phyloP scores from a whole-genome alignment of 2,329 filamentous ascomycete species.

The Alternaria novae-zelandiae region DNA sequence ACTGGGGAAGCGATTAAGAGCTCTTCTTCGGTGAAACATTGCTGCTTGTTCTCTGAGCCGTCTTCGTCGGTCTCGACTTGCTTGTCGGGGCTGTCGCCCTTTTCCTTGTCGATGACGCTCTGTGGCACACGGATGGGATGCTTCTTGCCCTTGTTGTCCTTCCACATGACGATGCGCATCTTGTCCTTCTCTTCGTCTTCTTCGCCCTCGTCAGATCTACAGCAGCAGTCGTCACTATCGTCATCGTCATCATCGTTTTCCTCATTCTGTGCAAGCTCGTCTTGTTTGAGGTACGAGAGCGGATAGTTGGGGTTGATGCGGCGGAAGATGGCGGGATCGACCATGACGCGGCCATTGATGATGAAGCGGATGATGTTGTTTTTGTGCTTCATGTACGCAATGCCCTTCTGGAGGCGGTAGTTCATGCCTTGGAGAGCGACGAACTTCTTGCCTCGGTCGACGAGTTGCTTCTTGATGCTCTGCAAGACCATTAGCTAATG shows the following conservation, averaged over 20 bases:
- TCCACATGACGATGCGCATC: constrained; percentile 48
- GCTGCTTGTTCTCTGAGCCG: constrained; percentile 34
- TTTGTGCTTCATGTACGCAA: constrained; percentile 85
- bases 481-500: background rate
- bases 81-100: constrained; percentile 55
- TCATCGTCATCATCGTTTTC: constrained; percentile 57
- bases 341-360: constrained; percentile 86
- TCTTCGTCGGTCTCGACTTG: constrained; percentile 56
- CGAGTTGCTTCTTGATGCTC: constrained; percentile 68
- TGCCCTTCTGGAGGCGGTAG: constrained; percentile 81
- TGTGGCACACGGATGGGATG: constrained; percentile 61
- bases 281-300: constrained; percentile 74
- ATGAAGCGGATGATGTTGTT: constrained; percentile 78
- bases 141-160: constrained; percentile 58
- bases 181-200: constrained; percentile 44
- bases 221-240: constrained; percentile 52
- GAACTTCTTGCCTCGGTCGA: constrained; percentile 85
- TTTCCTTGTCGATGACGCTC: constrained; percentile 29
- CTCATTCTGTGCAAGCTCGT: constrained; percentile 67
- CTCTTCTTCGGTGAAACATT: constrained; percentile 79
- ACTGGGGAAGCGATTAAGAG: constrained; percentile 83
- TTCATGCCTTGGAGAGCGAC: constrained; percentile 80
- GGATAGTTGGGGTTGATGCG: constrained; percentile 87
- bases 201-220: constrained; percentile 27
- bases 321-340: constrained; percentile 82